Conservation (phyloP, 1,284 basidiomycete species). For the Tetrapyrgos nigripes region DNA sequence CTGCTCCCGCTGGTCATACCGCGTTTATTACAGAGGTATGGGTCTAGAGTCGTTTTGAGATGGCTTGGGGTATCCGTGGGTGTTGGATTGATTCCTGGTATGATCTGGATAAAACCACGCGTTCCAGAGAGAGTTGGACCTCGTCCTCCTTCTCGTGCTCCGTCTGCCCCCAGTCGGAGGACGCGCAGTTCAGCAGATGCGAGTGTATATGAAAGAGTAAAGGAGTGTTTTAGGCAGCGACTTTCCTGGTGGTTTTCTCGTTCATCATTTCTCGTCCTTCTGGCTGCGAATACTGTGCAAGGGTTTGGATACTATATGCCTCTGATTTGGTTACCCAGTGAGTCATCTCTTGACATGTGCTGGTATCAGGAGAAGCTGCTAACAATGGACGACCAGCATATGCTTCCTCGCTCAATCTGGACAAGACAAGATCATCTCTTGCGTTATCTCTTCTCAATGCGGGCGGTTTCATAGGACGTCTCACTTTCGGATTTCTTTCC, state of each 20-base stretch:
- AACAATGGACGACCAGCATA: constrained; percentile 28
- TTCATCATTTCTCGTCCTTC: constrained; percentile 33
- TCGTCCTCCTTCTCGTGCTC: no score
- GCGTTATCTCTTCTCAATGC: constrained; percentile 35
- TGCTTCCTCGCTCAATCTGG: constrained; percentile 34
- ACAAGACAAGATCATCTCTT: constrained; percentile 30
- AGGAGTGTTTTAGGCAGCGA: neutral
- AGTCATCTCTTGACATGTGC: constrained; percentile 11
- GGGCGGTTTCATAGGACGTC: constrained; percentile 37
- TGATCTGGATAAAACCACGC: constrained; percentile 41
- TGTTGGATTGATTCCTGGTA: constrained; percentile 27
- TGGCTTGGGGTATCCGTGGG: constrained; percentile 32
- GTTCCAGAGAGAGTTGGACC: constrained; percentile 31
- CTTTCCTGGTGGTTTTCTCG: constrained; percentile 28
- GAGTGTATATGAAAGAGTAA: neutral
- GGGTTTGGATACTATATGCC: constrained; percentile 42
- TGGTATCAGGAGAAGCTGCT: constrained; percentile 4
- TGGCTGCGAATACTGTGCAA: constrained; percentile 41
- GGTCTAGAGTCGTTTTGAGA: constrained; percentile 33
- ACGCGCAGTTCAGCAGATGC: constrained; percentile 27
- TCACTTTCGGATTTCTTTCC: constrained; percentile 41
- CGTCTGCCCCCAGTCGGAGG: constrained; percentile 19
- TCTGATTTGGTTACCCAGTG: constrained; percentile 42
- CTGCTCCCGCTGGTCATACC: constrained; percentile 42
- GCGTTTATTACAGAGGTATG: constrained; percentile 32